Evolutionary conservation across 2,329 filamentous ascomycete species (phyloP).

Genomic region (Lachnellula arida): DNA sequence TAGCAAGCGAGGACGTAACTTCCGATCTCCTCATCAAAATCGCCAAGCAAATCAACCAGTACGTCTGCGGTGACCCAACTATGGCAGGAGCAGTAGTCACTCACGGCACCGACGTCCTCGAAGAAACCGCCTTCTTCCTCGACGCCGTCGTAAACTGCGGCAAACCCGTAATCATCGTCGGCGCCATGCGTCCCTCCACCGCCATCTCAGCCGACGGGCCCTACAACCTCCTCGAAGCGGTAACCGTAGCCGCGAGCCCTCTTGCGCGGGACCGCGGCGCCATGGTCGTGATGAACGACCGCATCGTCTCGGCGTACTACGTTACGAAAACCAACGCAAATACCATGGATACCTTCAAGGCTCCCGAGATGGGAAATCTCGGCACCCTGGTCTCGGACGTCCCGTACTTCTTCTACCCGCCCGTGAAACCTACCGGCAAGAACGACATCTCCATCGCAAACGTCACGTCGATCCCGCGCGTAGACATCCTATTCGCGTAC

Average conservation of each 20-base stretch:
- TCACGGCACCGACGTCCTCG: slow-evolving; percentile 61
- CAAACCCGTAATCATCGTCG: slow-evolving; percentile 57
- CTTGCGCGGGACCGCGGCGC: slow-evolving; percentile 47
- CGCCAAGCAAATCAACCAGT: slow-evolving; percentile 43
- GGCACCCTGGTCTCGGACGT: slow-evolving; percentile 54
- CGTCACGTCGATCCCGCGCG: slow-evolving; percentile 42
- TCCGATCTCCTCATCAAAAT: slow-evolving; percentile 44
- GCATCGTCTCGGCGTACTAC: slow-evolving; percentile 54
- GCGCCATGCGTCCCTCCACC: slow-evolving; percentile 59
- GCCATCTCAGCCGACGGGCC: slow-evolving; percentile 60
- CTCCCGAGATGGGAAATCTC: slow-evolving; percentile 51
- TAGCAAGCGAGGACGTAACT: slow-evolving; percentile 45
- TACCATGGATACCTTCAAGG: slow-evolving; percentile 57
- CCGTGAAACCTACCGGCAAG: slow-evolving; percentile 45
- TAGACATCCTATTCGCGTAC: slow-evolving; percentile 53
- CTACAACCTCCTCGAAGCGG: slow-evolving; percentile 56
- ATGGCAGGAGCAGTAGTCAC: slow-evolving; percentile 52
- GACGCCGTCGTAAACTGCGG: slow-evolving; percentile 51
- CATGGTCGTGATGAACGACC: slow-evolving; percentile 59
- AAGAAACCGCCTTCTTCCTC: slow-evolving; percentile 60
- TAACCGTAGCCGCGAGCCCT: slow-evolving; percentile 48
- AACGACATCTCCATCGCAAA: slow-evolving; percentile 38
- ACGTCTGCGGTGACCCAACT: slow-evolving; percentile 31
- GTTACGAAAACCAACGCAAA: slow-evolving; percentile 60
- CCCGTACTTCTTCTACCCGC: slow-evolving; percentile 56